These are phyloP conservation scores for Acanthamoeba lugdunensis DNA, from an alignment of 208 protist species.

Conservation along the genomic window DNA sequence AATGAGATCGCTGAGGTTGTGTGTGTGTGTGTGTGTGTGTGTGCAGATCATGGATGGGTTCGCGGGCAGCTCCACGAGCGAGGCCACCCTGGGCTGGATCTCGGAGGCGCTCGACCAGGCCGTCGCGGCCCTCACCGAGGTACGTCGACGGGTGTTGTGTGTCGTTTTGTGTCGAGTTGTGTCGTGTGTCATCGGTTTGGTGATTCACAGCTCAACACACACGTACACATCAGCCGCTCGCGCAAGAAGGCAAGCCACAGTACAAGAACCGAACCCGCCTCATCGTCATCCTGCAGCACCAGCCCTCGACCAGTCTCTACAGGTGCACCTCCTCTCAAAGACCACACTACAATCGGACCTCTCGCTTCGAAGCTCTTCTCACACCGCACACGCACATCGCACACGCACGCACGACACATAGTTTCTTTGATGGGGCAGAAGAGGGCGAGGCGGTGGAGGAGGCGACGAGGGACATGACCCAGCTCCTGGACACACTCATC, in stretches of 20 bases:
- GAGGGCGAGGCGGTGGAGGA: not conserved
- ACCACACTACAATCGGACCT: too few species aligned
- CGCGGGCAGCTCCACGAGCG: not conserved
- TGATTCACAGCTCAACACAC: not conserved
- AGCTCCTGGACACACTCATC: not conserved
- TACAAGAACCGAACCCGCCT: slow-evolving; percentile 5
- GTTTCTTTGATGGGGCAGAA: not conserved
- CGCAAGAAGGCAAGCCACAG: not conserved
- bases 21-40: too few species aligned
- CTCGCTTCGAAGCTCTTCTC: not conserved
- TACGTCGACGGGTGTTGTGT: not conserved
- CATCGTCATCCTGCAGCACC: slow-evolving; percentile 29
- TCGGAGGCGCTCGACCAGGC: not conserved
- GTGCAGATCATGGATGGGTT: slow-evolving; percentile 49
- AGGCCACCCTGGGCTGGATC: not conserved
- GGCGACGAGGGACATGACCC: not conserved
- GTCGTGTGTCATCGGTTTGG: too few species aligned
- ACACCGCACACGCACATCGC: not conserved
- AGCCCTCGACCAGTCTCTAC: not conserved
- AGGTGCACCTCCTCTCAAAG: not conserved
- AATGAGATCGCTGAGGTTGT: not conserved
- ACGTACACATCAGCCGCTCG: not conserved
- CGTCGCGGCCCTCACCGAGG: not conserved
- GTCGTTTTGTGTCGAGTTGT: too few species aligned
- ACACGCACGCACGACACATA: too few species aligned